A percentile compares a stretch with the other conserved stretches of the same genome.
These are phyloP conservation scores for Malbranchea cinnamomea DNA, from an alignment of 2,329 filamentous ascomycete genomes.

Conservation along the genomic window DNA sequence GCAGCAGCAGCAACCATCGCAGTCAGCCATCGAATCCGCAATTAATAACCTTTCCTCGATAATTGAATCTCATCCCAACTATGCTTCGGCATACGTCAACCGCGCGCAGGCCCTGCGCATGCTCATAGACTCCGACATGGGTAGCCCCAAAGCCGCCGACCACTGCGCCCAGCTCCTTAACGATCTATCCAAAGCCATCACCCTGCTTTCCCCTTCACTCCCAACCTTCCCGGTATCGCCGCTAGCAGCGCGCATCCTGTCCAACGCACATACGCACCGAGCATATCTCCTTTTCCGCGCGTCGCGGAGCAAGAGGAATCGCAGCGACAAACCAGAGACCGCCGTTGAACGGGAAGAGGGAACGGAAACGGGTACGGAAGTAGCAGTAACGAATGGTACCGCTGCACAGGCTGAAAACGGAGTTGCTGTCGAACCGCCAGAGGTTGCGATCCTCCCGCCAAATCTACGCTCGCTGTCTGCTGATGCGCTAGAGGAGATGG, in stretches of 20 bases:
- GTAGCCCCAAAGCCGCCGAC: conserved; percentile 1
- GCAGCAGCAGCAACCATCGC: conserved; percentile 11
- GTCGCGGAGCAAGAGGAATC: conserved; percentile 8
- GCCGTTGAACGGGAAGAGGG: too few relatives aligned
- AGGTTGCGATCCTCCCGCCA: conserved; percentile 16
- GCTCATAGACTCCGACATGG: conserved; percentile 17
- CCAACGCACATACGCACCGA: conserved; percentile 41
- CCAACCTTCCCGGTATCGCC: conserved; percentile 29
- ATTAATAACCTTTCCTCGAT: conserved; percentile 28
- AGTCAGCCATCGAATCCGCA: conserved; percentile 17
- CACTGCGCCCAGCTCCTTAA: conserved; percentile 16
- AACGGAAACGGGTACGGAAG: too few relatives aligned
- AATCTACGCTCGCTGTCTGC: conserved; percentile 19
- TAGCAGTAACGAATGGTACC: too few relatives aligned
- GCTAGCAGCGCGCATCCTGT: conserved; percentile 35
- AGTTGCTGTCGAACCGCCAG: not conserved
- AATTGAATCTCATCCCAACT: conserved; percentile 29
- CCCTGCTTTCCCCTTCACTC: conserved; percentile 26
- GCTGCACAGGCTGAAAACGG: too few relatives aligned
- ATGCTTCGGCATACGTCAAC: conserved; percentile 41
- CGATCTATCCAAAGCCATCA: conserved; percentile 32
- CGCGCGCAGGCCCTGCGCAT: conserved; percentile 36
- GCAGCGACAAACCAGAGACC: conserved; percentile 6
- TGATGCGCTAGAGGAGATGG: conserved; percentile 38
- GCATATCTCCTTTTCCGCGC: conserved; percentile 31